A percentile compares a stretch with the other conserved stretches of the same genome.
phyloP scores from a whole-genome alignment of 257 asterid species.

The Plantago major region DNA sequence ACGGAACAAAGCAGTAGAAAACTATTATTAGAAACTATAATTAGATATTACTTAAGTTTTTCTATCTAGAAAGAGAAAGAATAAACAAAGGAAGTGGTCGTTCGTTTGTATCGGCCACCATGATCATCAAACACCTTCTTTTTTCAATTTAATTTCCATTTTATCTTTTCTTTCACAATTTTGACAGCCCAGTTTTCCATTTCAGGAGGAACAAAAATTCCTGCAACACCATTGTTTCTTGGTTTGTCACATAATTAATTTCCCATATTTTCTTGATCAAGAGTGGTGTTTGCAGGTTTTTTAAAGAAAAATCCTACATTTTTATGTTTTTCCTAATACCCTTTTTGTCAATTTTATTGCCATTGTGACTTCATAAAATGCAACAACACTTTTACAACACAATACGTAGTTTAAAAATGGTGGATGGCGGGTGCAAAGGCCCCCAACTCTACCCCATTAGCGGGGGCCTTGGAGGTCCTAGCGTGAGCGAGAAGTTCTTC shows the following conservation, averaged over 20 bases:
- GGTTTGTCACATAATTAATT: neutral
- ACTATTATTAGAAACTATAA: constrained; percentile 13
- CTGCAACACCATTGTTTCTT: constrained; percentile 37
- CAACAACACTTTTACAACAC: constrained; percentile 67
- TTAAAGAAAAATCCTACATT: constrained; percentile 14
- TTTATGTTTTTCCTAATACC: constrained; percentile 9
- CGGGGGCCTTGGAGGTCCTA: constrained; percentile 38
- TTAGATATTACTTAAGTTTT: constrained; percentile 1
- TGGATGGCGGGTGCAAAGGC: constrained; percentile 77
- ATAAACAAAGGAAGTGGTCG: constrained; percentile 26
- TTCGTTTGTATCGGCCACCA: constrained; percentile 49
- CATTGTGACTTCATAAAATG: constrained; percentile 43
- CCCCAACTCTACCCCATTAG: constrained; percentile 53
- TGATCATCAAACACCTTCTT: constrained; percentile 18
- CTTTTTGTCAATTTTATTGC: constrained; percentile 11
- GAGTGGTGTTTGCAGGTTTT: constrained; percentile 69
- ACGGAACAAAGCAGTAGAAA: neutral
- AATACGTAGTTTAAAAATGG: constrained; percentile 77
- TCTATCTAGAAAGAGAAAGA: constrained; percentile 23
- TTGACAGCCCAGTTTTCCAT: constrained; percentile 3
- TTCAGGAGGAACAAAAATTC: neutral
- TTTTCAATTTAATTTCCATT: neutral
- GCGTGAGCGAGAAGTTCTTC: constrained; percentile 64
- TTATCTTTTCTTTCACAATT: neutral
- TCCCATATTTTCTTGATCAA: constrained; percentile 19